These are phyloP conservation scores for Lodderomyces metapsilosis DNA, from an alignment of 1,139 yeast species.

Conservation along the genomic window DNA sequence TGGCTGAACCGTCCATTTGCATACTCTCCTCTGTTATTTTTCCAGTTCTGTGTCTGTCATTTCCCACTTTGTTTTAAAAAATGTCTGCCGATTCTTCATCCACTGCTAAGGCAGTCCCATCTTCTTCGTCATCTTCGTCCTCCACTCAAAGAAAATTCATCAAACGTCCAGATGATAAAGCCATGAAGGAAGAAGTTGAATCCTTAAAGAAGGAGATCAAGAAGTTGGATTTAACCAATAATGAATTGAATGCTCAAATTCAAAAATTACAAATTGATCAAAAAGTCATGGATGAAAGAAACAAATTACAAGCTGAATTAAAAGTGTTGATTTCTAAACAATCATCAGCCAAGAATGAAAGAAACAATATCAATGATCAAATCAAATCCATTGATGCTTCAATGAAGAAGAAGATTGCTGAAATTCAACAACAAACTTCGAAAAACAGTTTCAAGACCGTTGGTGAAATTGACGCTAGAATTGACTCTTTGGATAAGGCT, in stretches of 20 bases:
- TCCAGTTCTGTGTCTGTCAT: too few species aligned
- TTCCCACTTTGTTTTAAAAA: too few species aligned
- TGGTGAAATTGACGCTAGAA: slow-evolving; percentile 76
- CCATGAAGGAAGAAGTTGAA: slow-evolving; percentile 57
- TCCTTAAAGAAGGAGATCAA: slow-evolving; percentile 67
- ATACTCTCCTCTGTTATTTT: too few species aligned
- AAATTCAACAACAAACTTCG: slow-evolving; percentile 68
- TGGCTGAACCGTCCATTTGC: too few species aligned
- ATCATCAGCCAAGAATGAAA: slow-evolving; percentile 66
- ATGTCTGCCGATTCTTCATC: slow-evolving; percentile 10
- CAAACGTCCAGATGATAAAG: slow-evolving; percentile 76
- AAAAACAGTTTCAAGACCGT: slow-evolving; percentile 69
- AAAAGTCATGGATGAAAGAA: slow-evolving; percentile 53
- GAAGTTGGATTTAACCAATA: slow-evolving; percentile 55
- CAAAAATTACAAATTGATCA: slow-evolving; percentile 44
- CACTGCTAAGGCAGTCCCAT: slow-evolving; percentile 3
- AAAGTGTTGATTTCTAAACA: slow-evolving; percentile 64
- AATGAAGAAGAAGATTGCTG: slow-evolving; percentile 74
- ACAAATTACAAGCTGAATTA: slow-evolving; percentile 63
- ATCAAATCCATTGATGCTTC: slow-evolving; percentile 68
- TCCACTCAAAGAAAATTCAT: slow-evolving; percentile 41
- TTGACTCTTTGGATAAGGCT: slow-evolving; percentile 65
- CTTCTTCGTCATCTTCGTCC: slow-evolving; percentile 15
- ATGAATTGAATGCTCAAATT: slow-evolving; percentile 43
- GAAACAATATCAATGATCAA: slow-evolving; percentile 68